Evolutionary conservation across 345 rosid species (phyloP).

Genomic region (Microthlaspi erraticum): DNA sequence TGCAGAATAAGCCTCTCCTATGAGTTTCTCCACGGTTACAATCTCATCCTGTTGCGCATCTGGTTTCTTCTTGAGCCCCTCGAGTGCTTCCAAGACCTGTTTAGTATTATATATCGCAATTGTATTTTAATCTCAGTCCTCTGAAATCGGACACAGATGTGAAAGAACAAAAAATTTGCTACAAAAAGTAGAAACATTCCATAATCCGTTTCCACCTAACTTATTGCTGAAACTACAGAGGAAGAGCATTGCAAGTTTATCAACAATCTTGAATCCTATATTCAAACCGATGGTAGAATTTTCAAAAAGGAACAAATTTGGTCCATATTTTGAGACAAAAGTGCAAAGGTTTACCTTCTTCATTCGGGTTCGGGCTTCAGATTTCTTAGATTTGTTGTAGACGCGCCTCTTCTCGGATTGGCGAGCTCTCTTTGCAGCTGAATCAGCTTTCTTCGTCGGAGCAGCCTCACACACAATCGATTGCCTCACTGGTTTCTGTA

Average conservation of each 20-base stretch:
- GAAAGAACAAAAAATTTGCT: not conserved
- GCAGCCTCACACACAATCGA: slow-evolving; percentile 78
- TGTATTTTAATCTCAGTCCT: not conserved
- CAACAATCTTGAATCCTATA: not conserved
- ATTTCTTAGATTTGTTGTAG: slow-evolving; percentile 82
- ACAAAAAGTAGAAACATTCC: slow-evolving; percentile 13
- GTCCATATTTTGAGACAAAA: not conserved
- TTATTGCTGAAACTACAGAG: not conserved
- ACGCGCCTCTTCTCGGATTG: slow-evolving; percentile 86
- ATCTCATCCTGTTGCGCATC: slow-evolving; percentile 82
- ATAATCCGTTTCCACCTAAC: not conserved
- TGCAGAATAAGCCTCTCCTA: slow-evolving; percentile 84
- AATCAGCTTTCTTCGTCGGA: slow-evolving; percentile 74
- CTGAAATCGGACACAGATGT: not conserved
- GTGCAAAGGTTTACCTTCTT: slow-evolving; percentile 62
- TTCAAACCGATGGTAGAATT: not conserved
- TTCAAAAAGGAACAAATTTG: not conserved
- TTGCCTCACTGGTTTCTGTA: slow-evolving; percentile 52
- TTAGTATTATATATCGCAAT: not conserved
- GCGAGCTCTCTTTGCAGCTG: slow-evolving; percentile 87
- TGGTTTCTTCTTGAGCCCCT: slow-evolving; percentile 76
- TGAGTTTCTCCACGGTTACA: slow-evolving; percentile 69
- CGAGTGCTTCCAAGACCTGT: slow-evolving; percentile 84
- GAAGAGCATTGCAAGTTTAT: slow-evolving; percentile 4
- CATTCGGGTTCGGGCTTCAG: slow-evolving; percentile 92